phyloP scores from a whole-genome alignment of 208 protist genomes.

The Trypanosoma congolense region DNA sequence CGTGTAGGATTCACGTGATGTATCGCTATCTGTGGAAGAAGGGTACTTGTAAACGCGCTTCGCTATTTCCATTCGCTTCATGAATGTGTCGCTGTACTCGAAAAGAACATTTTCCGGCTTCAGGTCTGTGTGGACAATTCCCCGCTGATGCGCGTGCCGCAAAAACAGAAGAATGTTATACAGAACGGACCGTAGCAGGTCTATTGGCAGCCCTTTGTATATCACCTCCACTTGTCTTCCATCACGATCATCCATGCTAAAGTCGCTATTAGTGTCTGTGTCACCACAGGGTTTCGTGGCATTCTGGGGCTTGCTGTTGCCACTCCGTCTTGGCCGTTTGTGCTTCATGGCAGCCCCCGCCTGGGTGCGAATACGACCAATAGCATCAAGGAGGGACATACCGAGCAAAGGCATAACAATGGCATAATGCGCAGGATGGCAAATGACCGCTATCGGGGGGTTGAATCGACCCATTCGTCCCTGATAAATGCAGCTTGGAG shows the following conservation, averaged over 20 bases:
- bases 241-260: too few species aligned
- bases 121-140: constrained; percentile 78
- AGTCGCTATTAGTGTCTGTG: not conserved
- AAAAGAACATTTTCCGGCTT: constrained; percentile 87
- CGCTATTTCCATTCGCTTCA: constrained; percentile 25
- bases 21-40: constrained; percentile 29
- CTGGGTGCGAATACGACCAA: constrained; percentile 35
- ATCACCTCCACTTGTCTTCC: constrained; percentile 24
- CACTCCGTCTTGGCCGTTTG: too few species aligned
- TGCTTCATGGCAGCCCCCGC: too few species aligned
- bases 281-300: constrained; percentile 5
- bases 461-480: constrained; percentile 47
- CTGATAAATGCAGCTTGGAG: too few species aligned
- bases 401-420: constrained; percentile 73
- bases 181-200: constrained; percentile 48
- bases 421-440: constrained; percentile 64
- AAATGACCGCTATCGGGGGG: constrained; percentile 51
- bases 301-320: too few species aligned
- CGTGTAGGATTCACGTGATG: not conserved
- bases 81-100: constrained; percentile 45
- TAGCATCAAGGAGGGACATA: constrained; percentile 51
- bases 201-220: constrained; percentile 52
- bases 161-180: constrained; percentile 77
- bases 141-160: constrained; percentile 49
- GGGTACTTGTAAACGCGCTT: constrained; percentile 5